Base-by-base conservation (phyloP, 2,329 filamentous ascomycete species). In the Emergomyces africanus region DNA sequence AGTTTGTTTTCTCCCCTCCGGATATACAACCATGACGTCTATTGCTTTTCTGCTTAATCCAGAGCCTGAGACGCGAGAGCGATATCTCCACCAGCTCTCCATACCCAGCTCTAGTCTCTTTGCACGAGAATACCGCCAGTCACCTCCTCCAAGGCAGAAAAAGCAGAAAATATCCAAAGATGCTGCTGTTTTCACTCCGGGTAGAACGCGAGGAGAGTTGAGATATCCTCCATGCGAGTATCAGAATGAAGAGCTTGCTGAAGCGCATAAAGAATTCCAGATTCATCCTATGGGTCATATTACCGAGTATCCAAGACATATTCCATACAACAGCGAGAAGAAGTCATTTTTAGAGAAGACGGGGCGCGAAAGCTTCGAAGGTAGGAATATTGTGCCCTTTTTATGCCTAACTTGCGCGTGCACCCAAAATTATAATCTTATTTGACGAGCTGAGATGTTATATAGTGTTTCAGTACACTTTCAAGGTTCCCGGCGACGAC, bases 291-390 rank as follows among this genome's bases (percentile, higher is more conserved):
- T 78, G 62, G 89, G 77, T 1, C 68, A 77, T n/a, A 84, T 85
- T 58, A 72, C 67, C n/a, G 74, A 79, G 3, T 86, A 79, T 61
- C 82, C 82, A 64, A 80, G 85, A 57, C 90, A 92, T 67, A 95
- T 96, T 61, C 92, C 92, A 0, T 97, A 97, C 74, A 91, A 90
- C 68, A 96, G 91, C 70, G 88, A 90, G 64, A 97, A 96, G 78
- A 95, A 95, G 72, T 82, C 86, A 61, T 95, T 96, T 67, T 82
- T 85, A 62, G 83, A 86, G 64, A 95, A 89, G 77, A 97, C 92
- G 3, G 89, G 90, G 1, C 80, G 90, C 58, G 89, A 95, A 65
- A 87, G 86, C 62, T 60, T 58, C 58, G 56, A 61, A 60, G 54
- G 53, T 59, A 56, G 8, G 25, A 54, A 39, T 33, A 14, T 1